Percentiles rank a stretch among this genome's conserved stretches.
These are phyloP conservation scores for Cerrena zonata DNA, from an alignment of 1,284 basidiomycete genomes.

Conservation along the genomic window DNA sequence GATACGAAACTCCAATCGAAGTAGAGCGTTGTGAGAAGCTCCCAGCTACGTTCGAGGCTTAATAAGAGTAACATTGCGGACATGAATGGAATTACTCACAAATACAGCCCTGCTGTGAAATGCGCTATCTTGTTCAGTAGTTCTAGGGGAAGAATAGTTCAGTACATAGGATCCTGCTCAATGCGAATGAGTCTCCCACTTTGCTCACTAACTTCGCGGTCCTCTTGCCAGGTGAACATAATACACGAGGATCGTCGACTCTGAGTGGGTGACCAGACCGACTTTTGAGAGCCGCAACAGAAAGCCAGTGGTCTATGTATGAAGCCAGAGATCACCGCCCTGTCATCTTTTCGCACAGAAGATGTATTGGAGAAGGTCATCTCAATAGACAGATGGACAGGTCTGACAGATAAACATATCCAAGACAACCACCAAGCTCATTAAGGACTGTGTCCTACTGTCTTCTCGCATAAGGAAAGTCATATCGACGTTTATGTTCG, in stretches of 20 bases:
- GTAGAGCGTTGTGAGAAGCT: background rate
- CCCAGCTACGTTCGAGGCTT: constrained; percentile 3
- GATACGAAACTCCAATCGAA: background rate
- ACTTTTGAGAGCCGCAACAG: background rate
- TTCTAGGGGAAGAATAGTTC: no score
- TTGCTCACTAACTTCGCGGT: background rate
- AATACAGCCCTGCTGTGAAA: background rate
- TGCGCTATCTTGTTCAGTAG: background rate
- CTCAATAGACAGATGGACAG: no score
- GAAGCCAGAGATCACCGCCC: no score
- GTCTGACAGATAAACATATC: no score
- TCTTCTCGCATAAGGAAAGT: no score
- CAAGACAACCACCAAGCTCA: no score
- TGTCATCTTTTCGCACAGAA: no score
- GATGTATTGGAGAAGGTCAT: no score
- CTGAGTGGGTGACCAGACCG: background rate
- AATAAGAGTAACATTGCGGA: background rate
- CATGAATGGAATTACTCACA: background rate
- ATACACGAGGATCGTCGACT: background rate
- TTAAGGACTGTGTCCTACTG: no score
- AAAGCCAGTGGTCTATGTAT: no score
- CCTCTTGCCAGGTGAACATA: background rate
- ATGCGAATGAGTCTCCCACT: background rate
- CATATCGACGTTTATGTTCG: no score
- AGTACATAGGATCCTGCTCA: background rate